These are phyloP conservation scores for Fusarium circinatum DNA, from an alignment of 2,329 filamentous ascomycete genomes.

Conservation along the genomic window DNA sequence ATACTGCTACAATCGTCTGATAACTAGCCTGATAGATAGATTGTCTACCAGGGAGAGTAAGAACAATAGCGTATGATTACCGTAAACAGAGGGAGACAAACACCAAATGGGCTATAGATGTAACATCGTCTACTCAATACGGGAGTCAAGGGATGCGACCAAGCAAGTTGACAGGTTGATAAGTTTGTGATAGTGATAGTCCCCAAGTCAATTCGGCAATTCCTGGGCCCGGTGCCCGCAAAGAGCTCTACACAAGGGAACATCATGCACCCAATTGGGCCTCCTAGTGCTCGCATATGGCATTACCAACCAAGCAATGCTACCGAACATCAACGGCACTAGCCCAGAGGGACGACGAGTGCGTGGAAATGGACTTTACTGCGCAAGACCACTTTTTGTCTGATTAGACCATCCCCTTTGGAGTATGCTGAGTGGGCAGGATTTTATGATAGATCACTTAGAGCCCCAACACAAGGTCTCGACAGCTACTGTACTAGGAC, in stretches of 20 bases:
- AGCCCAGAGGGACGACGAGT: slow-evolving; percentile 9
- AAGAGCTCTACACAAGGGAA: slow-evolving; percentile 1
- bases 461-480: slow-evolving; percentile 19
- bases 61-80: background rate
- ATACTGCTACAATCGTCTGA: slow-evolving; percentile 10
- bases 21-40: slow-evolving; percentile 4
- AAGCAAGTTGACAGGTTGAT: background rate
- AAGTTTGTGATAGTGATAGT: background rate
- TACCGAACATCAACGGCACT: slow-evolving; percentile 27
- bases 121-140: background rate
- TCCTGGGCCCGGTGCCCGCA: background rate
- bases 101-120: slow-evolving; percentile 7
- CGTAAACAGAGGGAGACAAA: slow-evolving; percentile 24
- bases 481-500: slow-evolving; percentile 6
- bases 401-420: slow-evolving; percentile 38
- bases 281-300: background rate
- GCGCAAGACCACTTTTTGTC: slow-evolving; percentile 30
- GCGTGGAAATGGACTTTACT: slow-evolving; percentile 15
- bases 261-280: background rate
- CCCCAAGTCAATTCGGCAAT: background rate
- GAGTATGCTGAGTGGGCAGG: slow-evolving; percentile 7
- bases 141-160: slow-evolving; percentile 10
- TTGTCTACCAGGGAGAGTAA: slow-evolving; percentile 6
- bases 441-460: slow-evolving; percentile 37
- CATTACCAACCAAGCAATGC: background rate